These are phyloP conservation scores for Acrocalymma vagum DNA, from an alignment of 2,329 filamentous ascomycete species.

Conservation along the genomic window DNA sequence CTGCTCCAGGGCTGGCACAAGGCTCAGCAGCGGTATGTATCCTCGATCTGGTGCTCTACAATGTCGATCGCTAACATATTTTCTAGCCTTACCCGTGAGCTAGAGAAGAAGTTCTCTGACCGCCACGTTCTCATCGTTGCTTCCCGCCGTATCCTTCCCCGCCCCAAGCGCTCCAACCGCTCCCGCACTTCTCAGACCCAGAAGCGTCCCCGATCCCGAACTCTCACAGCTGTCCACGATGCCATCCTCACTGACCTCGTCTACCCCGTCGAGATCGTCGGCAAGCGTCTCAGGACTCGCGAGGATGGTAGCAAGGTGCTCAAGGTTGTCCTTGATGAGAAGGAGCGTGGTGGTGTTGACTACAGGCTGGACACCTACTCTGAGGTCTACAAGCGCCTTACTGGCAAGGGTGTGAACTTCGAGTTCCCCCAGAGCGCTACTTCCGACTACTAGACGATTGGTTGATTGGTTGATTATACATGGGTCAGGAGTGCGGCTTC, in stretches of 20 bases:
- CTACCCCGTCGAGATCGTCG: conserved; percentile 99
- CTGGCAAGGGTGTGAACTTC: conserved; percentile 94
- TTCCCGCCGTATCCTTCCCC: conserved; percentile 97
- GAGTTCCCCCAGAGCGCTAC: conserved; percentile 92
- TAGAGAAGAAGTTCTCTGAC: conserved; percentile 99
- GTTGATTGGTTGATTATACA: conserved; percentile 31
- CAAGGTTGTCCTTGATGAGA: conserved; percentile 99
- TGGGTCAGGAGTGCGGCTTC: conserved; percentile 48
- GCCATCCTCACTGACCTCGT: conserved; percentile 97
- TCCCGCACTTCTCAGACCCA: conserved; percentile 96
- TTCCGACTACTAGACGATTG: conserved; percentile 77
- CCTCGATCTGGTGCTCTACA: not conserved
- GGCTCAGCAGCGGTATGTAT: conserved; percentile 96
- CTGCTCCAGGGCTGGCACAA: conserved; percentile 99
- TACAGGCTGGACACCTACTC: conserved; percentile 99
- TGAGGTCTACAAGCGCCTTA: conserved; percentile 98
- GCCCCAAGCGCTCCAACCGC: conserved; percentile 97
- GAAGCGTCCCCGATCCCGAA: conserved; percentile 98
- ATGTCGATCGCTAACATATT: not conserved
- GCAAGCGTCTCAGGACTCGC: conserved; percentile 98
- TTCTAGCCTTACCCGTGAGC: conserved; percentile 93
- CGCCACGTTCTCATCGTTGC: conserved; percentile 99
- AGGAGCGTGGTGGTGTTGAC: conserved; percentile 99
- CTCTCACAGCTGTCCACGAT: conserved; percentile 98
- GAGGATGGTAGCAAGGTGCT: conserved; percentile 98